These are phyloP conservation scores for Anthracocystis walkeri DNA, from an alignment of 1,284 basidiomycete species.

Conservation along the genomic window DNA sequence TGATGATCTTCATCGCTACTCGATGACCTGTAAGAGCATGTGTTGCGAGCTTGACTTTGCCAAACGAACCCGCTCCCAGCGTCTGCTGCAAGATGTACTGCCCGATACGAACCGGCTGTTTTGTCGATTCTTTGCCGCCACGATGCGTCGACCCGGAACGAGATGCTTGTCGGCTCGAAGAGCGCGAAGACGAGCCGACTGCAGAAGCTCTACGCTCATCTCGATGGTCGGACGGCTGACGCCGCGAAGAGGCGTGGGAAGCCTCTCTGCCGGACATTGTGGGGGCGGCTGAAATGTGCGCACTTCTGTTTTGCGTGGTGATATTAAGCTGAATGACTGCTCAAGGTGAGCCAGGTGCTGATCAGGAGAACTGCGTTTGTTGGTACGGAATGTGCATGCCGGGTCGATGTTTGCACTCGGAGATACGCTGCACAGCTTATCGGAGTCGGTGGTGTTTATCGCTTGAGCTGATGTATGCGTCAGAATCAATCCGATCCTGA, in stretches of 20 bases:
- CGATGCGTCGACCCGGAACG: slow-evolving; percentile 36
- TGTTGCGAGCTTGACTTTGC: slow-evolving; percentile 96
- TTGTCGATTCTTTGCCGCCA: slow-evolving; percentile 27
- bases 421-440: neutral
- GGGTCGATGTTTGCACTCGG: slow-evolving; percentile 6
- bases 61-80: slow-evolving; percentile 84
- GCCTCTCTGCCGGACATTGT: slow-evolving; percentile 33
- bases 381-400: slow-evolving; percentile 6
- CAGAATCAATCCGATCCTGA: no score
- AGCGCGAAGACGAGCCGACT: slow-evolving; percentile 30
- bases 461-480: neutral
- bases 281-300: no score
- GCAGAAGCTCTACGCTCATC: slow-evolving; percentile 14
- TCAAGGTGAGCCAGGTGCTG: neutral
- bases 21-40: slow-evolving; percentile 94
- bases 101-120: slow-evolving; percentile 63
- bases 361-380: neutral
- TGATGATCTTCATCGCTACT: slow-evolving; percentile 98
- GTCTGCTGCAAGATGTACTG: slow-evolving; percentile 70
- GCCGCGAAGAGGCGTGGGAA: slow-evolving; percentile 20
- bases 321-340: neutral
- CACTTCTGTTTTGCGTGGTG: neutral
- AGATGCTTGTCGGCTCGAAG: slow-evolving; percentile 33
- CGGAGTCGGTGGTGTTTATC: neutral
- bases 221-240: slow-evolving; percentile 33